A percentile compares a stretch with the other conserved stretches of the same genome.
Conservation (phyloP, 2,329 filamentous ascomycete species). For the Cadophora sp. region DNA sequence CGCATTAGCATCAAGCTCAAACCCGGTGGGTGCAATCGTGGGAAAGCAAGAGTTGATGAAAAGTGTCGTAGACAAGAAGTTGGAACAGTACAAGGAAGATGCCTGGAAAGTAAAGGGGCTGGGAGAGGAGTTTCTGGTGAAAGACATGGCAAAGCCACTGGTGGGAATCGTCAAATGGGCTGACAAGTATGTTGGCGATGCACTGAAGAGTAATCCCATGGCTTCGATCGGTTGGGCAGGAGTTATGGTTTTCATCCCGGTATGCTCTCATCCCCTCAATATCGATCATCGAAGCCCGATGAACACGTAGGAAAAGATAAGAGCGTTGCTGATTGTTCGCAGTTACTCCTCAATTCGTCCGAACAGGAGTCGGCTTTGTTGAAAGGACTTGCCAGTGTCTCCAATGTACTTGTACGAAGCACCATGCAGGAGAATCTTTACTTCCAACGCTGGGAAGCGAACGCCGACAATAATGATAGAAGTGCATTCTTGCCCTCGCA, state of each 20-base stretch:
- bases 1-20: not conserved
- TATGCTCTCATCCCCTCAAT: not conserved
- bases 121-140: slow-evolving; percentile 25
- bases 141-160: slow-evolving; percentile 29
- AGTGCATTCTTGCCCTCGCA: not conserved
- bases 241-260: slow-evolving; percentile 28
- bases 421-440: slow-evolving; percentile 14
- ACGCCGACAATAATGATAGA: not conserved
- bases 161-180: slow-evolving; percentile 26
- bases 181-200: slow-evolving; percentile 27
- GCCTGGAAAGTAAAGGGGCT: slow-evolving; percentile 30
- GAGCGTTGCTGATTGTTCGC: not conserved
- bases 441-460: not conserved
- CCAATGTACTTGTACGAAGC: slow-evolving; percentile 2
- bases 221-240: slow-evolving; percentile 32
- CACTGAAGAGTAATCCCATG: slow-evolving; percentile 22
- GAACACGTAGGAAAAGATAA: too few species aligned
- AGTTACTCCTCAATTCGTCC: not conserved
- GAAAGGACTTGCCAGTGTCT: not conserved
- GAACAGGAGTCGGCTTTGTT: not conserved
- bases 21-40: not conserved
- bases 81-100: not conserved
- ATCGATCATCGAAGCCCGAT: not conserved
- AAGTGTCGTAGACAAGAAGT: not conserved
- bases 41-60: not conserved